Base-by-base conservation (phyloP, 148 eudicot species). In the Persicaria maculosa region DNA sequence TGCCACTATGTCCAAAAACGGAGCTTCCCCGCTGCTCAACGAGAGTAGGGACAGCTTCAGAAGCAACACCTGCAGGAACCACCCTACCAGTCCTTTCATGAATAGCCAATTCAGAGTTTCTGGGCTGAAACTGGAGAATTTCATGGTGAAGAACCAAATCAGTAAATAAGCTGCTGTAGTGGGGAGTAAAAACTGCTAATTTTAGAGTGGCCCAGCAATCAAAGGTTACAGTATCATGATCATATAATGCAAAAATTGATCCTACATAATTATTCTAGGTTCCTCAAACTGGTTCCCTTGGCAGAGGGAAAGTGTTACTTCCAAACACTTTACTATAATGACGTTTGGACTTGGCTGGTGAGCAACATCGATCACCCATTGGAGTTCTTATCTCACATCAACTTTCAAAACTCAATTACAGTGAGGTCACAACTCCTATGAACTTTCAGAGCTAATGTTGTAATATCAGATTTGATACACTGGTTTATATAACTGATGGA, bases 1-100 rank as follows among this genome's bases (percentile, higher is more conserved):
- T 68, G 93, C 93, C 72, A 91, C 93, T 20, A 88, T 78, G 80
- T 91, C 97, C 77, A 89, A 82, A 75, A 89, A 19, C 20, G 97
- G 93, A 44, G 93, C 87, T 77, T 87, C 97, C 3, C 88, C 97
- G 54, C 90, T 82, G 40, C 93, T 88, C 64, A 91, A 71, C 20
- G 93, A 90, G 22, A 90, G 62, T 22, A 95, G 65, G 15, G 92
- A 81, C 80, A 90, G 75, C 74, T 90, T 92, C 45, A 95, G 82
- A 40, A 95, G 92, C 44, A 73, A 22, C 17, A 80, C 85, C 15
- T 82, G 85, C 44, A 84, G 46, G 53, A 84, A 82, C 87, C 87
- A 84, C 20, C 87, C 87, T 19, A 84, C 83, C 74, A 84, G 64
- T 75, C 85, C 87, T 59, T 84, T 84, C 85, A 82, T 79, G 65